phyloP scores from a whole-genome alignment of 352 stramenopile genomes.

The Aphanomyces astaci region DNA sequence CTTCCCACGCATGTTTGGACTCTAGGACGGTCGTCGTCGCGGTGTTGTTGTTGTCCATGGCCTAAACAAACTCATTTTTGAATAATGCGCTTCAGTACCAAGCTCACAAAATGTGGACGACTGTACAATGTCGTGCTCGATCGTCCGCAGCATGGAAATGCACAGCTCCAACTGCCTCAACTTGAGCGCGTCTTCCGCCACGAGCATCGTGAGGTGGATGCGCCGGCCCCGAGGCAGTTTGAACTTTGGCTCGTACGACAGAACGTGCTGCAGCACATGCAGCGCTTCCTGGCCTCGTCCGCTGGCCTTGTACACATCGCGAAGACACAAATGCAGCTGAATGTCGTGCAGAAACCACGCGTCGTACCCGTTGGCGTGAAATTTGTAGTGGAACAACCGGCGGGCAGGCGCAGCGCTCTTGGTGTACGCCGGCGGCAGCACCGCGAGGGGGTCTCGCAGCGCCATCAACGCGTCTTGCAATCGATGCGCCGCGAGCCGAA shows the following conservation, averaged over 20 bases:
- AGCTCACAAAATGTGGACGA: no score
- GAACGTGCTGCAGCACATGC: constrained; percentile 64
- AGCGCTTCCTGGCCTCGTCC: constrained; percentile 72
- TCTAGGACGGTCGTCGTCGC: neutral
- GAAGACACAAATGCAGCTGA: constrained; percentile 69
- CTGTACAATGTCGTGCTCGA: constrained; percentile 63
- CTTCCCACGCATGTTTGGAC: constrained; percentile 62
- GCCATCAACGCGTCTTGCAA: constrained; percentile 3
- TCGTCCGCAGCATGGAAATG: constrained; percentile 56
- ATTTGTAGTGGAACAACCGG: constrained; percentile 25
- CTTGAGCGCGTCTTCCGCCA: constrained; percentile 70
- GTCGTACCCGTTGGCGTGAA: constrained; percentile 54
- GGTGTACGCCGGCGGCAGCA: neutral
- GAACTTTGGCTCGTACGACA: constrained; percentile 36
- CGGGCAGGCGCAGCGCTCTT: neutral
- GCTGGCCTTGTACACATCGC: constrained; percentile 69
- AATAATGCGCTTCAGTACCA: no score
- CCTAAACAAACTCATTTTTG: constrained; percentile 20
- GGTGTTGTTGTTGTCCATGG: neutral
- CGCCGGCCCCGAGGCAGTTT: constrained; percentile 69
- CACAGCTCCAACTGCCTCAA: constrained; percentile 66
- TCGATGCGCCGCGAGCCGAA: constrained; percentile 7
- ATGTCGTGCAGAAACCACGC: constrained; percentile 77
- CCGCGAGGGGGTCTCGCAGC: neutral
- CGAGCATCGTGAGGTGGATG: constrained; percentile 64